phyloP scores from a whole-genome alignment of 2,329 filamentous ascomycete genomes.

The Bertia moriformis region DNA sequence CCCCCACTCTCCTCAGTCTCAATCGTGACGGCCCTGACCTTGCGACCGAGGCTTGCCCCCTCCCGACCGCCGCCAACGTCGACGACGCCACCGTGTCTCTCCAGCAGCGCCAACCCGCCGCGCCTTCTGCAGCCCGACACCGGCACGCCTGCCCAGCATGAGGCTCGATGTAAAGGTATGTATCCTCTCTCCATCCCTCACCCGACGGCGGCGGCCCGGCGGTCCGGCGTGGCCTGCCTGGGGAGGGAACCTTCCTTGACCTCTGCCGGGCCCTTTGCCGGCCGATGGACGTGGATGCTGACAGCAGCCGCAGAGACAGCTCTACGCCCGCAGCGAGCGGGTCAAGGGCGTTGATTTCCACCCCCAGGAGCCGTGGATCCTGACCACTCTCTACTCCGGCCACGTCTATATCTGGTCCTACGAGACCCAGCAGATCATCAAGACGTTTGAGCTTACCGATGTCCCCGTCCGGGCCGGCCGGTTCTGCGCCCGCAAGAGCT shows the following conservation, averaged over 20 bases:
- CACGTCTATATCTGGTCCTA: slow-evolving; percentile 99
- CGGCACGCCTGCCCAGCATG: too few species aligned
- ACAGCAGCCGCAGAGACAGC: slow-evolving; percentile 69
- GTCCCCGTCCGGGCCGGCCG: slow-evolving; percentile 92
- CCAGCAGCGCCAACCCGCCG: too few species aligned
- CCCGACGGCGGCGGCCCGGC: too few species aligned
- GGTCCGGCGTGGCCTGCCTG: not conserved
- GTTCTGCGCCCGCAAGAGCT: slow-evolving; percentile 96
- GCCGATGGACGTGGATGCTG: too few species aligned
- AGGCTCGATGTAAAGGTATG: not conserved
- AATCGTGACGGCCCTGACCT: too few species aligned
- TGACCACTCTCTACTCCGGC: slow-evolving; percentile 41
- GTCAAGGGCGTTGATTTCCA: slow-evolving; percentile 98
- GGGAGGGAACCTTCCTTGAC: too few species aligned
- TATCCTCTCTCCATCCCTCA: too few species aligned
- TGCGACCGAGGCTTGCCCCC: too few species aligned
- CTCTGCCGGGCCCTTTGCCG: slow-evolving; percentile 9
- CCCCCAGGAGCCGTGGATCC: slow-evolving; percentile 87
- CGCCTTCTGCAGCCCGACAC: too few species aligned
- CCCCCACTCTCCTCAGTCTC: too few species aligned
- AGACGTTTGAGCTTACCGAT: slow-evolving; percentile 97
- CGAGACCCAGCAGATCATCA: slow-evolving; percentile 90
- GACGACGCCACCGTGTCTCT: too few species aligned
- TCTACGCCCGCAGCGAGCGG: slow-evolving; percentile 81
- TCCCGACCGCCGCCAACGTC: too few species aligned